Evolutionary conservation across 352 stramenopile species (phyloP).

Genomic region (Phytophthora aleatoria): DNA sequence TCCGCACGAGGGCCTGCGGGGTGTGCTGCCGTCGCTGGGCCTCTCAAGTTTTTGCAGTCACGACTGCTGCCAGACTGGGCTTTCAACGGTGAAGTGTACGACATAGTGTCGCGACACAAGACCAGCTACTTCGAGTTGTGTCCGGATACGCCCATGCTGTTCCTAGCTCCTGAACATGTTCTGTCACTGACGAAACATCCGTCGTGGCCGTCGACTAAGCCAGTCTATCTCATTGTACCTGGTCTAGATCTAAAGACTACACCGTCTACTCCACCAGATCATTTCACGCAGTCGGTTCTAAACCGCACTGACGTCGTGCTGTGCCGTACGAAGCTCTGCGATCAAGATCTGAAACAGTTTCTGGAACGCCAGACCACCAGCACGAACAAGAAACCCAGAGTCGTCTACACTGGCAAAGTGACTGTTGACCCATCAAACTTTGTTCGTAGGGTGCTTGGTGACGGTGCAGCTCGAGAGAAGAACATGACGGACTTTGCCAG

Average conservation of each 20-base stretch:
- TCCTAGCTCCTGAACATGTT: constrained; percentile 41
- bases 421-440: constrained; percentile 34
- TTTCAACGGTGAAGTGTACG: constrained; percentile 23
- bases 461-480: constrained; percentile 10
- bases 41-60: constrained; percentile 37
- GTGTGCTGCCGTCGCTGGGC: constrained; percentile 56
- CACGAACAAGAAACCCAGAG: constrained; percentile 11
- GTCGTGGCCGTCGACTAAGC: constrained; percentile 45
- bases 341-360: constrained; percentile 25
- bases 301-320: constrained; percentile 25
- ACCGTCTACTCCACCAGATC: background rate
- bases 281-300: constrained; percentile 15
- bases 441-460: constrained; percentile 10
- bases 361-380: background rate
- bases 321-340: constrained; percentile 27
- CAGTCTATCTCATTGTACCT: constrained; percentile 48
- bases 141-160: constrained; percentile 44
- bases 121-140: constrained; percentile 56
- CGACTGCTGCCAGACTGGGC: constrained; percentile 39
- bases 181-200: constrained; percentile 16
- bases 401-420: constrained; percentile 52
- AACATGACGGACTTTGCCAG: constrained; percentile 36
- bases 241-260: constrained; percentile 12
- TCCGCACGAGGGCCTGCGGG: constrained; percentile 25
- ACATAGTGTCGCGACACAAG: constrained; percentile 9